Evolutionary conservation across 305 asterid species (phyloP).

Genomic region (Fraxinus albicans): DNA sequence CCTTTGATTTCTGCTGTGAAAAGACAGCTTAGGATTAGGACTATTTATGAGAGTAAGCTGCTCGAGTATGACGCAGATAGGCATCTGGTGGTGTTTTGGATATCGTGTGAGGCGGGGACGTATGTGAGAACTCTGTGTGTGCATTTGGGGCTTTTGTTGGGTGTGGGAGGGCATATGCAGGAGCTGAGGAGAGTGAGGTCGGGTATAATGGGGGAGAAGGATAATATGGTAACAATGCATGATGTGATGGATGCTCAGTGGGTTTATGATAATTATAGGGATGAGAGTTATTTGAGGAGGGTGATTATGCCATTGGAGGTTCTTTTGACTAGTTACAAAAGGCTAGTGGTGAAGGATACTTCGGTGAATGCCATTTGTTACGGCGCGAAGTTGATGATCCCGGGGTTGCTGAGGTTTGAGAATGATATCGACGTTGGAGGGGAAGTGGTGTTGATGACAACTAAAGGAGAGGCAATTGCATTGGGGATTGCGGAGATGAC

Average conservation of each 20-base stretch:
- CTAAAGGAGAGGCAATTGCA: slow-evolving; percentile 94
- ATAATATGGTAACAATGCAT: slow-evolving; percentile 98
- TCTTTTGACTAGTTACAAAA: slow-evolving; percentile 80
- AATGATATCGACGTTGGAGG: slow-evolving; percentile 87
- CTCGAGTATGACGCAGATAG: slow-evolving; percentile 77
- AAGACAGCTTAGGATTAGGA: slow-evolving; percentile 91
- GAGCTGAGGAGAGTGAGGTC: slow-evolving; percentile 91
- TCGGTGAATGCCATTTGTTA: slow-evolving; percentile 96
- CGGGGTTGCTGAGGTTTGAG: slow-evolving; percentile 92
- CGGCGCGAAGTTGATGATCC: slow-evolving; percentile 96
- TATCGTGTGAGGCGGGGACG: slow-evolving; percentile 97
- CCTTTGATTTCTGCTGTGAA: slow-evolving; percentile 96
- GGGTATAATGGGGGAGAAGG: slow-evolving; percentile 91
- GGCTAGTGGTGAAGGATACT: slow-evolving; percentile 92
- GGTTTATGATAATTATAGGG: slow-evolving; percentile 79
- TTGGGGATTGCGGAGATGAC: slow-evolving; percentile 97
- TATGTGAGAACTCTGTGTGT: slow-evolving; percentile 95
- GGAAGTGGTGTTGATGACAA: slow-evolving; percentile 95
- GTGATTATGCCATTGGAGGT: slow-evolving; percentile 94
- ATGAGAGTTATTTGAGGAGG: slow-evolving; percentile 89
- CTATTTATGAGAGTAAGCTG: slow-evolving; percentile 88
- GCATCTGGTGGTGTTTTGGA: slow-evolving; percentile 95
- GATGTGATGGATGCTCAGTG: slow-evolving; percentile 97
- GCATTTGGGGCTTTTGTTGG: slow-evolving; percentile 89
- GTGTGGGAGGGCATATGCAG: slow-evolving; percentile 97